These are phyloP conservation scores for Ogataea trehaloabstinens DNA, from an alignment of 805 yeast species.

Conservation along the genomic window DNA sequence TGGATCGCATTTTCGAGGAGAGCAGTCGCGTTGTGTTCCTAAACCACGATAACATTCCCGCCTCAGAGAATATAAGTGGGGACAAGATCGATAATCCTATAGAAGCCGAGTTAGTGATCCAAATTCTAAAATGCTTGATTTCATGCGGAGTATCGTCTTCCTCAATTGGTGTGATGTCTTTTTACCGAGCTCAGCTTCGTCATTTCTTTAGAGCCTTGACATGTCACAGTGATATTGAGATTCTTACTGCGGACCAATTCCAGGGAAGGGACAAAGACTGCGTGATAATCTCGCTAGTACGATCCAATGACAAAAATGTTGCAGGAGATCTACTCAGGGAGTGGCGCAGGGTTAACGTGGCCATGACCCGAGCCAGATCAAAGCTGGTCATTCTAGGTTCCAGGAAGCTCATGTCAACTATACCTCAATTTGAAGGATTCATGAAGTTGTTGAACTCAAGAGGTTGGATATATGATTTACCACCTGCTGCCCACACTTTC, in stretches of 20 bases:
- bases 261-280: conserved; percentile 97
- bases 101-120: conserved; percentile 66
- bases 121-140: conserved; percentile 57
- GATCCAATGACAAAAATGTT: conserved; percentile 63
- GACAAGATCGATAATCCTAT: conserved; percentile 71
- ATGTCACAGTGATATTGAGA: conserved; percentile 53
- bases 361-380: conserved; percentile 84
- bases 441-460: conserved; percentile 53
- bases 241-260: conserved; percentile 90
- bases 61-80: conserved; percentile 51
- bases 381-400: conserved; percentile 87
- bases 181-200: conserved; percentile 77
- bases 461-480: conserved; percentile 65
- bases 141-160: conserved; percentile 56
- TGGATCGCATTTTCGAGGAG: conserved; percentile 52
- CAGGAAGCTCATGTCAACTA: conserved; percentile 51
- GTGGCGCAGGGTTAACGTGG: conserved; percentile 92
- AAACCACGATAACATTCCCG: conserved; percentile 71
- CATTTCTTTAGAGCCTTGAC: conserved; percentile 36
- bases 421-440: conserved; percentile 55
- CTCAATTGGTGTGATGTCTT: conserved; percentile 83
- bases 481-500: conserved; percentile 38
- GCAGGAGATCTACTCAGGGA: conserved; percentile 82
- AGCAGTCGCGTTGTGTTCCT: conserved; percentile 67
- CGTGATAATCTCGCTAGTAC: conserved; percentile 82